Percentiles rank a stretch among this genome's conserved stretches.
phyloP scores from a whole-genome alignment of 192 early-diverging fungal species.

The Coemansia sp. region DNA sequence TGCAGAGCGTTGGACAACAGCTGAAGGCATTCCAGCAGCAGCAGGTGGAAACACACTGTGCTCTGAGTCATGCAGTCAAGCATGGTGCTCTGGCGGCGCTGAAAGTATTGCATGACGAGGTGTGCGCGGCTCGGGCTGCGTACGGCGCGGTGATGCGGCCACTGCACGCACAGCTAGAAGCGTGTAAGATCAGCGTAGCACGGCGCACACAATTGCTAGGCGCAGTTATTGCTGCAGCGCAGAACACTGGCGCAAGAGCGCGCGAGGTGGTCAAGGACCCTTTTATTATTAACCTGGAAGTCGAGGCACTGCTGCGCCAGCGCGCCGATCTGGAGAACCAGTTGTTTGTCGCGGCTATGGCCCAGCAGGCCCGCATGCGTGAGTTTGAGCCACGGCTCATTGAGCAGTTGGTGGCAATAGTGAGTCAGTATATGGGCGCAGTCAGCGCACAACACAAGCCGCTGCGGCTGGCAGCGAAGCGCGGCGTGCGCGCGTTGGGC shows the following conservation, averaged over 20 bases:
- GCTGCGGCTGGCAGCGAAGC: constrained; percentile 28
- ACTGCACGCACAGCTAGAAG: constrained; percentile 20
- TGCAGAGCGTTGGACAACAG: constrained; percentile 25
- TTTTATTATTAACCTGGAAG: constrained; percentile 48
- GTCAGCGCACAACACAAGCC: constrained; percentile 25
- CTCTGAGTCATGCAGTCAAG: constrained; percentile 33
- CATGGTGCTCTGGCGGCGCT: constrained; percentile 22
- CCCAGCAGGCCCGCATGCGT: constrained; percentile 23
- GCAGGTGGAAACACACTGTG: constrained; percentile 49
- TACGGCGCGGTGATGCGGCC: constrained; percentile 25
- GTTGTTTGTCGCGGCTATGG: constrained; percentile 10
- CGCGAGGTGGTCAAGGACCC: constrained; percentile 39
- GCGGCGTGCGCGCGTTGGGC: constrained; percentile 14
- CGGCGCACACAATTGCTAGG: constrained; percentile 24
- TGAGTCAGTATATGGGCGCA: constrained; percentile 17
- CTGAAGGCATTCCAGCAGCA: constrained; percentile 46
- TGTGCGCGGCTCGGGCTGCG: constrained; percentile 6
- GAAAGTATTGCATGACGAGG: constrained; percentile 10
- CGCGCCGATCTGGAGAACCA: constrained; percentile 24
- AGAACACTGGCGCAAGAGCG: not conserved
- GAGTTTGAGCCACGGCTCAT: constrained; percentile 35
- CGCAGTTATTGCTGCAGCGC: constrained; percentile 16
- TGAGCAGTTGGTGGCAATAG: constrained; percentile 15
- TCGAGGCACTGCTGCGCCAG: constrained; percentile 47
- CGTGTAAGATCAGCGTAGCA: constrained; percentile 15